Evolutionary conservation across 805 yeast genomes (phyloP).

Genomic region (Suhomyces tanzawaensis): DNA sequence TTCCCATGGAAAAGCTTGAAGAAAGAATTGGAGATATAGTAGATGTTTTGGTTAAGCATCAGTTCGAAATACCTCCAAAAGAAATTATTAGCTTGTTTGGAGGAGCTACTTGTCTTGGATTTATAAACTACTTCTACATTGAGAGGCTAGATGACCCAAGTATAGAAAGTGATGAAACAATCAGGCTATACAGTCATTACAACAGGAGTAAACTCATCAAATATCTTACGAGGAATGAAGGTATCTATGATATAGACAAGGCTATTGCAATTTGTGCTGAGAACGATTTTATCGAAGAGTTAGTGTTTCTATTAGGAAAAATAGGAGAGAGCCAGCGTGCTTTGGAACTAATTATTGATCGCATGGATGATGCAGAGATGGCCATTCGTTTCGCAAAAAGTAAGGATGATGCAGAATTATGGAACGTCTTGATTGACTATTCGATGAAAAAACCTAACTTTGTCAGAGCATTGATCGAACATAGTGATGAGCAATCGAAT

Average conservation of each 20-base stretch:
- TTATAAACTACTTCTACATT: slow-evolving; percentile 63
- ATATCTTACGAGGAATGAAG: slow-evolving; percentile 51
- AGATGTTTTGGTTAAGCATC: slow-evolving; percentile 54
- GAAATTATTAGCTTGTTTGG: slow-evolving; percentile 49
- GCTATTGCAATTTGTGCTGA: slow-evolving; percentile 69
- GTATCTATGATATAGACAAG: slow-evolving; percentile 61
- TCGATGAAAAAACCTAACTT: slow-evolving; percentile 74
- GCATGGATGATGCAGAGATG: slow-evolving; percentile 70
- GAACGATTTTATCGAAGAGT: slow-evolving; percentile 57
- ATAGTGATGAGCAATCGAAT: slow-evolving; percentile 52
- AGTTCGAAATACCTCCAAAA: slow-evolving; percentile 62
- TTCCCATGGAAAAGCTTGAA: slow-evolving; percentile 42
- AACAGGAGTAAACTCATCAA: slow-evolving; percentile 54
- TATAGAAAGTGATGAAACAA: slow-evolving; percentile 64
- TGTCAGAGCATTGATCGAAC: slow-evolving; percentile 68
- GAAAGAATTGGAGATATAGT: slow-evolving; percentile 45
- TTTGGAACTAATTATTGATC: slow-evolving; percentile 68
- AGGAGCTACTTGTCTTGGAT: slow-evolving; percentile 26
- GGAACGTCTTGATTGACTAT: slow-evolving; percentile 72
- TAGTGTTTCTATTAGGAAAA: slow-evolving; percentile 77
- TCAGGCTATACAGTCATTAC: slow-evolving; percentile 62
- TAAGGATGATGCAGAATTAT: slow-evolving; percentile 69
- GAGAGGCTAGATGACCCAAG: slow-evolving; percentile 61
- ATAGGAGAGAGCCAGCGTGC: slow-evolving; percentile 82
- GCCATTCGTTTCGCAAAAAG: slow-evolving; percentile 78